Evolutionary conservation across 176 grass and related monocot genomes (phyloP), one percentile per base, ranked within the genome.

Genomic region (Oryza longistaminata): DNA sequence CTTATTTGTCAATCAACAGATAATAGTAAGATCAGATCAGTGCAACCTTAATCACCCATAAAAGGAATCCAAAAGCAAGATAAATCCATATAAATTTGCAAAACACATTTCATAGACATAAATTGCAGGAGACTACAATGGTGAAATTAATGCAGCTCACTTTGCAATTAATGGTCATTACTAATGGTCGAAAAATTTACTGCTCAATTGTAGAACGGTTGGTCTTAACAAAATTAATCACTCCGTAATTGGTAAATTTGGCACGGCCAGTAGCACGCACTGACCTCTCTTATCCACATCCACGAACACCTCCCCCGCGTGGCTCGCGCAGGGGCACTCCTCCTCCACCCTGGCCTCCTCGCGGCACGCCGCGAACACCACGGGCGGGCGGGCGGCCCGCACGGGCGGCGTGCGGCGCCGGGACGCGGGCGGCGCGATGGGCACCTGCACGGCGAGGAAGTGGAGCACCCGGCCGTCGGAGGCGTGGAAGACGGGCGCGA

Each of bases 381-480:
- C 69, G 12, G 25, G 12, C 39, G 7, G 7, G 39, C 39, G 39
- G 39, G 1, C 39, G 39, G 7, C 39, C n/a, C 60, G 31, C 75
- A 1, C 10, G 4, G 4, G 19, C 69, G 61, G 71, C 42, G 16
- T 4, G 15, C 52, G 39, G 33, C 71, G 3, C 15, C 75, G 3
- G 15, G 31, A 25, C 62, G 73, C 16, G 8, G 0, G 21, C 49
- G 25, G 44, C 39, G 46, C 78, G 53, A 98, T 92, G 77, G 93
- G 91, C 74, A 98, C 91, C 88, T 98, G 96, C 1, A 94, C 91
- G 45, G 93, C 96, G 58, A 98, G 86, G 74, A 95, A 98, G 88
- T 98, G 93, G 29, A 92, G 79, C 83, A 98, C 83, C 6, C 50
- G n/a, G 5, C 93, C 90, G 79, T 93, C 93, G 44, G 27, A 35